Evolutionary conservation across 108 stramenopile species (phyloP).

Genomic region (Skeletonema menzelii): DNA sequence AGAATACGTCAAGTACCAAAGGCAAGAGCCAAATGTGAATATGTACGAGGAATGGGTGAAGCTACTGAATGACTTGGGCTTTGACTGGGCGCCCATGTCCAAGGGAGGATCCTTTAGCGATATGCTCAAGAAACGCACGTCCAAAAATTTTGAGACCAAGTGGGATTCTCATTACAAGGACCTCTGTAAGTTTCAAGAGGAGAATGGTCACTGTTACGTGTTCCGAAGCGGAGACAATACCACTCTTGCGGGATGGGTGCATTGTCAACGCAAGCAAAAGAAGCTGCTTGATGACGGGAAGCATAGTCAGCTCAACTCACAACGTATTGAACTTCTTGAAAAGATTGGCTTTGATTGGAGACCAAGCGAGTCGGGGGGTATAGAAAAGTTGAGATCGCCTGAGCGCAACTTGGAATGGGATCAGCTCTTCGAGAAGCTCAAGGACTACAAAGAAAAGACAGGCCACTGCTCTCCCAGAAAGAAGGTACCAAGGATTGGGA

Average conservation of each 20-base stretch:
- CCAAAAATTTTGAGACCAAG: background rate
- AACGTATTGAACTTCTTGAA: conserved; percentile 67
- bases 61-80: conserved; percentile 16
- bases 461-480: conserved; percentile 7
- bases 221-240: conserved; percentile 3
- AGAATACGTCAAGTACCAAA: conserved; percentile 31
- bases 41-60: conserved; percentile 27
- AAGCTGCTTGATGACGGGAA: conserved; percentile 14
- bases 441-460: conserved; percentile 1
- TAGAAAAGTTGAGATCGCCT: background rate
- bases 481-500: conserved; percentile 3
- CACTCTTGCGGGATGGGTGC: conserved; percentile 18
- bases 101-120: conserved; percentile 9
- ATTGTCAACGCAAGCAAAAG: conserved; percentile 24
- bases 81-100: conserved; percentile 31
- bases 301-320: conserved; percentile 40
- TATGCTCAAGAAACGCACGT: background rate
- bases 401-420: conserved; percentile 13
- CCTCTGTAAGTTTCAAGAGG: conserved; percentile 10
- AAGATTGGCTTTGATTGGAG: conserved; percentile 65
- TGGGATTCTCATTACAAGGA: conserved; percentile 19
- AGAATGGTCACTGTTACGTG: conserved; percentile 22
- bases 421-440: background rate
- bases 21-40: background rate
- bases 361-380: conserved; percentile 8